Conservation (phyloP, 2,329 filamentous ascomycete species). For the Colletotrichum simmondsii region DNA sequence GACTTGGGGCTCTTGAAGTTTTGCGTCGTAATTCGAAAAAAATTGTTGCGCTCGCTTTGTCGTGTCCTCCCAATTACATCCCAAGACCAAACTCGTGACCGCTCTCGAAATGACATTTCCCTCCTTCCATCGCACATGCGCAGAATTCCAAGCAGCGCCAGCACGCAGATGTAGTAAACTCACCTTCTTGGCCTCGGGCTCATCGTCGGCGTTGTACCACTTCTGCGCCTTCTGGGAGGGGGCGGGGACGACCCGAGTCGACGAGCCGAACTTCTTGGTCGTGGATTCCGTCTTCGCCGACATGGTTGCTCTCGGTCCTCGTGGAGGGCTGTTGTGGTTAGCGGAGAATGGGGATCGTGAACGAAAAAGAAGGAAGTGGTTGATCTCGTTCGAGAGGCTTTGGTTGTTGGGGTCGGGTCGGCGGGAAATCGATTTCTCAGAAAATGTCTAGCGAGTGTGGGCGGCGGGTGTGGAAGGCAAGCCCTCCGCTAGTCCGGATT, state of each 20-base stretch:
- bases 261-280: conserved; percentile 98
- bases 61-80: not conserved
- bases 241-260: conserved; percentile 90
- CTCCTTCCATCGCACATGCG: not conserved
- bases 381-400: conserved; percentile 27
- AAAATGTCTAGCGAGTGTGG: not conserved
- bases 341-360: conserved; percentile 41
- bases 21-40: conserved; percentile 4
- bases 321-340: conserved; percentile 36
- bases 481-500: conserved; percentile 48
- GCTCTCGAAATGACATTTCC: conserved; percentile 3
- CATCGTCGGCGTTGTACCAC: conserved; percentile 98
- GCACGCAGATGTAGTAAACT: conserved; percentile 58
- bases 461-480: conserved; percentile 37
- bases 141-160: conserved; percentile 2
- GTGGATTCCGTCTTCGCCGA: conserved; percentile 76
- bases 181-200: conserved; percentile 92
- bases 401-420: not conserved
- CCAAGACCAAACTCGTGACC: conserved; percentile 22
- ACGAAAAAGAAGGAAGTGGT: conserved; percentile 34
- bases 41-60: conserved; percentile 3
- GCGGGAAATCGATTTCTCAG: not conserved
- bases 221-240: conserved; percentile 93
- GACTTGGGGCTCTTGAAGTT: not conserved
- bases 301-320: conserved; percentile 61